These are phyloP conservation scores for Astrocystis sublimbata DNA, from an alignment of 495 filamentous ascomycete species.

Conservation along the genomic window DNA sequence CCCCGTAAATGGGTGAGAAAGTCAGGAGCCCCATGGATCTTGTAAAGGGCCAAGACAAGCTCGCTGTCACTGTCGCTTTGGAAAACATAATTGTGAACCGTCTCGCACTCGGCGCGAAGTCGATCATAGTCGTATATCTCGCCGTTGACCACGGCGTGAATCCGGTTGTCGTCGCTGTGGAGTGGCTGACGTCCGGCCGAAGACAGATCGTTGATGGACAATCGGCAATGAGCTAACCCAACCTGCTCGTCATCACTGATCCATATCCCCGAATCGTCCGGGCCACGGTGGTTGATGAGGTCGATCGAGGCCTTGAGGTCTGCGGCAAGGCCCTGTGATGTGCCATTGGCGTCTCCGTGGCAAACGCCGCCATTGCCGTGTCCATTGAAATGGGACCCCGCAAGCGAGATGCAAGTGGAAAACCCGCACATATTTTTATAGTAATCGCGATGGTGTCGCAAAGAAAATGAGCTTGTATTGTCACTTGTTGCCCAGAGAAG, in stretches of 20 bases:
- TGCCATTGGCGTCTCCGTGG: background rate
- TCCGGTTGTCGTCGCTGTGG: constrained; percentile 33
- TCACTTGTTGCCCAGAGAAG: background rate
- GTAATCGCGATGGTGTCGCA: background rate
- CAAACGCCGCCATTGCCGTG: background rate
- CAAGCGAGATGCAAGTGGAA: background rate
- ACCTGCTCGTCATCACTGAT: constrained; percentile 36
- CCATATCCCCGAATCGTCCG: constrained; percentile 50
- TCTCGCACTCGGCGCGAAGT: constrained; percentile 36
- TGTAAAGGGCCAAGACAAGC: constrained; percentile 53
- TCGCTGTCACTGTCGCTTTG: constrained; percentile 47
- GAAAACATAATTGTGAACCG: constrained; percentile 41
- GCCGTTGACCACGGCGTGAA: constrained; percentile 58
- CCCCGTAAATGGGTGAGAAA: constrained; percentile 51
- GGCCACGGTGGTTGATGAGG: constrained; percentile 49
- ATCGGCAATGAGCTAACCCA: constrained; percentile 42
- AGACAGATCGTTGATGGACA: constrained; percentile 55
- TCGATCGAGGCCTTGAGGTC: constrained; percentile 34
- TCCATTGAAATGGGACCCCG: background rate
- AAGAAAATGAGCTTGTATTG: background rate
- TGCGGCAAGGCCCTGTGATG: background rate
- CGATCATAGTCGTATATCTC: constrained; percentile 55
- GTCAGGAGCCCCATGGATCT: constrained; percentile 40
- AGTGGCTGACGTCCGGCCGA: constrained; percentile 50
- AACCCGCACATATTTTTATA: background rate